Percentiles rank a stretch among this genome's conserved stretches.
phyloP scores from a whole-genome alignment of 129 eudicot genomes.

The Tagetes erecta region DNA sequence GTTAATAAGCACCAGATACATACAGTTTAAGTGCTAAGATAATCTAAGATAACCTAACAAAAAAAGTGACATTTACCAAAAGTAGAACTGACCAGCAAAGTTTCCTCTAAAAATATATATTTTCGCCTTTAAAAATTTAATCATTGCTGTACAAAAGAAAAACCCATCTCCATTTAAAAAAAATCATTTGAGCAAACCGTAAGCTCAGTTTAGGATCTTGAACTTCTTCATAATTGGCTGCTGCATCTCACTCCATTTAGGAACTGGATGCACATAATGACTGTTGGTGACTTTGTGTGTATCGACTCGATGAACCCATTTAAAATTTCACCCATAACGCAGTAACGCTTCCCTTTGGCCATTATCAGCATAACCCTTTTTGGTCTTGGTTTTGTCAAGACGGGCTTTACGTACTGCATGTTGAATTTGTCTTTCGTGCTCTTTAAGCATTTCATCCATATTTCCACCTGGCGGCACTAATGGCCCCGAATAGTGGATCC shows the following conservation, averaged over 20 bases:
- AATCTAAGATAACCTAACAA: too few species aligned
- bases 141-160: slow-evolving; percentile 39
- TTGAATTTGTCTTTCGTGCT: slow-evolving; percentile 85
- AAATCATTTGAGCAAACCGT: slow-evolving; percentile 16
- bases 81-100: slow-evolving; percentile 16
- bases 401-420: slow-evolving; percentile 84
- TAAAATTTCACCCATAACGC: slow-evolving; percentile 40
- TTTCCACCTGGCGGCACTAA: slow-evolving; percentile 66
- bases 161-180: slow-evolving; percentile 11
- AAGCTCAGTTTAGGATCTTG: slow-evolving; percentile 21
- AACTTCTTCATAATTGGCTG: slow-evolving; percentile 19
- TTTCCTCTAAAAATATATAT: slow-evolving; percentile 21
- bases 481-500: slow-evolving; percentile 93
- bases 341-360: slow-evolving; percentile 72
- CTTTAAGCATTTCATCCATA: slow-evolving; percentile 85
- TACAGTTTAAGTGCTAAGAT: too few species aligned
- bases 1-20: too few species aligned
- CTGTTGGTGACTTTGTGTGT: neutral
- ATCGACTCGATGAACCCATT: slow-evolving; percentile 15
- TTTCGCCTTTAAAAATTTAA: slow-evolving; percentile 30
- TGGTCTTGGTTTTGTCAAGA: slow-evolving; percentile 52
- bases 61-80: slow-evolving; percentile 5
- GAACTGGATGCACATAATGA: slow-evolving; percentile 14
- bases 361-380: slow-evolving; percentile 39
- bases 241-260: slow-evolving; percentile 12